Evolutionary conservation across 192 early-diverging fungal species (phyloP).

Genomic region (Podila horticola): DNA sequence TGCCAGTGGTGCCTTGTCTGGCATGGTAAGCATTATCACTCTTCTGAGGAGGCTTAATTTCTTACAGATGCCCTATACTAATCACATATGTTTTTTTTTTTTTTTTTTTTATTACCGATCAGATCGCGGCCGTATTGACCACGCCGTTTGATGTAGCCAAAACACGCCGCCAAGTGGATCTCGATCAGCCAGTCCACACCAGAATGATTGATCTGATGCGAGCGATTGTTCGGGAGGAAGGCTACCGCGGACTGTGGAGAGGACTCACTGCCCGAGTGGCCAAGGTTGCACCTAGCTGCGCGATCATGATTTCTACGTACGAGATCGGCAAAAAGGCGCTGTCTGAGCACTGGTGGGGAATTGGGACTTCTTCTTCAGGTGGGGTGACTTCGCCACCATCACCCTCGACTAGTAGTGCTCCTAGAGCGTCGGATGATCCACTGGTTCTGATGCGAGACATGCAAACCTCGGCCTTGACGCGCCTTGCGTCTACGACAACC

Average conservation of each 20-base stretch:
- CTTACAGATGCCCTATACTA: no score
- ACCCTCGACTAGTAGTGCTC: neutral
- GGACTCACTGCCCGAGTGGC: constrained; percentile 80
- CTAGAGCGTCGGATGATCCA: constrained; percentile 15
- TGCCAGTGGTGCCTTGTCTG: constrained; percentile 85
- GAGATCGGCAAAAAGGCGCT: constrained; percentile 72
- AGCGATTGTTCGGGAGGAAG: constrained; percentile 59
- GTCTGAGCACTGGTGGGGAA: constrained; percentile 51
- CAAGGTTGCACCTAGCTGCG: constrained; percentile 92
- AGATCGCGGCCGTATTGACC: constrained; percentile 87
- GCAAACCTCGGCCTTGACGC: neutral
- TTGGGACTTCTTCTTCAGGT: constrained; percentile 17
- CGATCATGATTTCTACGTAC: constrained; percentile 96
- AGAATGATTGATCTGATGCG: constrained; percentile 51
- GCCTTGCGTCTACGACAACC: neutral
- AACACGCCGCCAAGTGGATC: constrained; percentile 83
- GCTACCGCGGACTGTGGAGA: constrained; percentile 61
- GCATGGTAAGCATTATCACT: constrained; percentile 68
- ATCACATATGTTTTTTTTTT: neutral
- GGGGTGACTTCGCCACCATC: constrained; percentile 4
- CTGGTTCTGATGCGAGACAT: constrained; percentile 25
- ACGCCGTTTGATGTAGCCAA: constrained; percentile 98
- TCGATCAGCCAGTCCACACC: constrained; percentile 37
- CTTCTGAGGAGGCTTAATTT: no score
- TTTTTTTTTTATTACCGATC: neutral